Base-by-base conservation (phyloP, 371 early-diverging fungal genomes). In the Basidiobolus meristosporus region DNA sequence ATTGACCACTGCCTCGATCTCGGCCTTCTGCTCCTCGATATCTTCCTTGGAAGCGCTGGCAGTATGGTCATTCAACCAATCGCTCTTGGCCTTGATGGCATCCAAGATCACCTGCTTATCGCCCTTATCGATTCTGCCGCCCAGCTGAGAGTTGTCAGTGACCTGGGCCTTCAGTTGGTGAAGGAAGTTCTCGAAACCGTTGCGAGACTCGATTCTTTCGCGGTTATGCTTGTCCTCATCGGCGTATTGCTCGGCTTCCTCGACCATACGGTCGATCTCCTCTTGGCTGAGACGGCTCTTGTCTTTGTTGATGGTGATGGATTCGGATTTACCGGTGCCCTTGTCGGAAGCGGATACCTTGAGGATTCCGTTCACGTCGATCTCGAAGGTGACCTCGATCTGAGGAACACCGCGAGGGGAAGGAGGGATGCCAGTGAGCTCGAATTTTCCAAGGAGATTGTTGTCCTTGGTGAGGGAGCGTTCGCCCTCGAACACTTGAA, bases 401-500 rank as follows among this genome's bases (percentile, higher is more conserved):
- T 89, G 93, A 36, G 98, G 97, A 47, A 89, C 87, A 57, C 97
- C 97, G 54, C 90, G 87, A 31, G 95, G 93, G 37, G 92, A 90
- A 30, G 90, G 90, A 23, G 90, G 85, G 52, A 93, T 90, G 42
- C 89, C 92, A 41, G 89, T 73, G 40, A 98, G 77, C 57, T 89
- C 90, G 66, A 98, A 98, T 66, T 86, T 86, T 53, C 90, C 93
- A 49, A 93, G 75, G 53, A 84, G 59, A 75, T 90, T 83, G 83
- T 91, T 91, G 69, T 91, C 90, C 77, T 82, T 80, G 60, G 93
- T 90, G 57, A 80, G 78, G 17, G 90, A 62, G 67, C 98, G 89
- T 65, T 92, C 92, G 59, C 99, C 99, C 69, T 95, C 98, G 59
- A 63, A 97, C 46, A 98, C 90, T 63, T 87, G 86, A 62, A 98